These are phyloP conservation scores for Epichloe festucae DNA, from an alignment of 2,329 filamentous ascomycete species.

Conservation along the genomic window DNA sequence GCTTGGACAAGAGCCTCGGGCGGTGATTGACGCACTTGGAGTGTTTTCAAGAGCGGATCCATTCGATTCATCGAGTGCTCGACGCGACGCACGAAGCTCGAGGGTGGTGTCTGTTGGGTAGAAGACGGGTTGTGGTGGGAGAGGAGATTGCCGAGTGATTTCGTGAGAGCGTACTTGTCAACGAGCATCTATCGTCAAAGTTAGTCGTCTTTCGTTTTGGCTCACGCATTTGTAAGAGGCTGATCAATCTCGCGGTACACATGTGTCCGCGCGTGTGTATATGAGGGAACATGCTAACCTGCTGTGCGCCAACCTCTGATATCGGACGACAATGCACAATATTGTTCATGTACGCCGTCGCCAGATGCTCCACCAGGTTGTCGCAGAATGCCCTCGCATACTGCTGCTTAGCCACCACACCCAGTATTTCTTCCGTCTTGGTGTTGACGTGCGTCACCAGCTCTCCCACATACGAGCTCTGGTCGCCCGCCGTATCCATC, in stretches of 20 bases:
- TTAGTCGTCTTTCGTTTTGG: background rate
- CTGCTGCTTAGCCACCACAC: conserved; percentile 72
- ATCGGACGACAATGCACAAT: conserved; percentile 84
- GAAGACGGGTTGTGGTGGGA: conserved; percentile 42
- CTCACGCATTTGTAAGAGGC: background rate
- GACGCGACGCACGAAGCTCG: conserved; percentile 73
- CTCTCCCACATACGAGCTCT: conserved; percentile 82
- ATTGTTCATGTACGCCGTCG: conserved; percentile 65
- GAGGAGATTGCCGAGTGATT: conserved; percentile 60
- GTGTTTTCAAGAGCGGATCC: conserved; percentile 86
- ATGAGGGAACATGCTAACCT: conserved; percentile 35
- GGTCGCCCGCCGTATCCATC: conserved; percentile 85
- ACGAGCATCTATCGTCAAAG: conserved; percentile 61
- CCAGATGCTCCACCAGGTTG: conserved; percentile 81
- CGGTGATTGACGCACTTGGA: conserved; percentile 84
- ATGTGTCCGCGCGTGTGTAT: too few species aligned
- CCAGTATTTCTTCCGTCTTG: conserved; percentile 61
- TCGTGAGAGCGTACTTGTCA: conserved; percentile 83
- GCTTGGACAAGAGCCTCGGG: conserved; percentile 92
- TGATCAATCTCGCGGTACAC: background rate
- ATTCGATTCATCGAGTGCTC: conserved; percentile 73
- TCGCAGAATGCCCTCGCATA: conserved; percentile 93
- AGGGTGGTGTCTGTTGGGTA: conserved; percentile 27
- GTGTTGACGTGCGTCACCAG: conserved; percentile 61
- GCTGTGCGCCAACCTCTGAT: conserved; percentile 87